Conservation (phyloP, 2,329 filamentous ascomycete species). For the Erysiphe pulchra region DNA sequence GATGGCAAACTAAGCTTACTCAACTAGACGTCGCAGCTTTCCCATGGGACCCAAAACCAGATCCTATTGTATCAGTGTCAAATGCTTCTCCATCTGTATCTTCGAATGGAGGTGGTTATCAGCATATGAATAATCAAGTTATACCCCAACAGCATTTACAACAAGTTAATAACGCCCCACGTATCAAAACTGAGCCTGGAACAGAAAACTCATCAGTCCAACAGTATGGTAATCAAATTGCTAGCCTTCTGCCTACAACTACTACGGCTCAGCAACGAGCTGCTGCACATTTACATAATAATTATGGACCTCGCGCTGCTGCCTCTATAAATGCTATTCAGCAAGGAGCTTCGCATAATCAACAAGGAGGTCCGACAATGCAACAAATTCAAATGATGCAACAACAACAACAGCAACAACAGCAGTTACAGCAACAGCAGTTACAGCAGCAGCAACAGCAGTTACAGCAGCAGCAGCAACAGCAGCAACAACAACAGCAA, state of each 20-base stretch:
- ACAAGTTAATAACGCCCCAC: conserved; percentile 7
- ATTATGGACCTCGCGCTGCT: conserved; percentile 37
- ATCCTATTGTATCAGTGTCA: conserved; percentile 20
- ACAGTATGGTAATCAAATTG: conserved; percentile 1
- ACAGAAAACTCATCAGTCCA: conserved; percentile 7
- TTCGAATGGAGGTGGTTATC: conserved; percentile 9
- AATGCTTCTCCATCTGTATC: conserved; percentile 12
- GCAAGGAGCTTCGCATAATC: conserved; percentile 8
- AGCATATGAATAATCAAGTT: neutral
- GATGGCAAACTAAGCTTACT: conserved; percentile 82
- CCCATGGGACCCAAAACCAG: conserved; percentile 80
- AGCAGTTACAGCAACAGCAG: conserved; percentile 2
- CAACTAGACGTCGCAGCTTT: conserved; percentile 66
- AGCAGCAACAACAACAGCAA: neutral
- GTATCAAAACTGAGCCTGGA: conserved; percentile 20
- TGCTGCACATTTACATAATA: conserved; percentile 26
- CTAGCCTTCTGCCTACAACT: conserved; percentile 11
- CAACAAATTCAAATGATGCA: conserved; percentile 5
- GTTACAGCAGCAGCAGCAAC: neutral
- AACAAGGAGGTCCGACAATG: conserved; percentile 8
- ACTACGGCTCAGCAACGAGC: conserved; percentile 26
- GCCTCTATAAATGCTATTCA: conserved; percentile 39
- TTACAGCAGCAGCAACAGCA: conserved; percentile 1
- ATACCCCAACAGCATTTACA: neutral
- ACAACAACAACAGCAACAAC: conserved; percentile 7